Conservation (phyloP, 192 early-diverging fungal species). For the Geranomyces michiganensis region DNA sequence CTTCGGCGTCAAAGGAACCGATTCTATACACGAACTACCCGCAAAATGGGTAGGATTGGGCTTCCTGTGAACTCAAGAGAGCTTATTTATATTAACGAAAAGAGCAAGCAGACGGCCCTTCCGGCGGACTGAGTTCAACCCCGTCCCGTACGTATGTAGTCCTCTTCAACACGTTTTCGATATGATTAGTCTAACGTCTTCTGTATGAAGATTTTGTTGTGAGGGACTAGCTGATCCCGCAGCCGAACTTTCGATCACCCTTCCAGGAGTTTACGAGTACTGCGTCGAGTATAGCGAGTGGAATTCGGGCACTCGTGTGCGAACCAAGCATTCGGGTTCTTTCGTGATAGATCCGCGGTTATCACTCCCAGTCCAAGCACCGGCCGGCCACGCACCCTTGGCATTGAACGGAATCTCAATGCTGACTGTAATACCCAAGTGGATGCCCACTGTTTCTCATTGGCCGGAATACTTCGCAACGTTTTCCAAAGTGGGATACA, state of each 20-base stretch:
- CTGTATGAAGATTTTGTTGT: slow-evolving; percentile 36
- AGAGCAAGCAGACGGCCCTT: neutral
- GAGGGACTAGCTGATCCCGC: slow-evolving; percentile 63
- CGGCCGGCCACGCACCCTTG: slow-evolving; percentile 33
- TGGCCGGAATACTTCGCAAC: slow-evolving; percentile 78
- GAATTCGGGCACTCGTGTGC: slow-evolving; percentile 1
- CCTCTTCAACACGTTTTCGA: neutral
- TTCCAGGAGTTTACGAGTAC: slow-evolving; percentile 88
- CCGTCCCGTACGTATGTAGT: neutral
- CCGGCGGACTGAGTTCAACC: neutral
- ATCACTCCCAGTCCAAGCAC: slow-evolving; percentile 34
- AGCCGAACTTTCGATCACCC: slow-evolving; percentile 63
- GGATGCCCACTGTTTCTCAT: slow-evolving; percentile 80
- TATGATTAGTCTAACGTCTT: neutral
- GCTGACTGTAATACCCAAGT: slow-evolving; percentile 94
- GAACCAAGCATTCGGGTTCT: slow-evolving; percentile 57
- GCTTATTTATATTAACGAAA: no score
- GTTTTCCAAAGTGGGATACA: slow-evolving; percentile 83
- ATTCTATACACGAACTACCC: slow-evolving; percentile 90
- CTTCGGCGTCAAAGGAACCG: slow-evolving; percentile 68
- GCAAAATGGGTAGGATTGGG: slow-evolving; percentile 59
- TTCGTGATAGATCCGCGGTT: slow-evolving; percentile 92
- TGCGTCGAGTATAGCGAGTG: slow-evolving; percentile 66
- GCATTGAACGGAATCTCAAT: slow-evolving; percentile 89
- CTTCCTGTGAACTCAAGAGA: neutral